Evolutionary conservation across 2,329 filamentous ascomycete species (phyloP).

Genomic region (Monilinia aucupariae): DNA sequence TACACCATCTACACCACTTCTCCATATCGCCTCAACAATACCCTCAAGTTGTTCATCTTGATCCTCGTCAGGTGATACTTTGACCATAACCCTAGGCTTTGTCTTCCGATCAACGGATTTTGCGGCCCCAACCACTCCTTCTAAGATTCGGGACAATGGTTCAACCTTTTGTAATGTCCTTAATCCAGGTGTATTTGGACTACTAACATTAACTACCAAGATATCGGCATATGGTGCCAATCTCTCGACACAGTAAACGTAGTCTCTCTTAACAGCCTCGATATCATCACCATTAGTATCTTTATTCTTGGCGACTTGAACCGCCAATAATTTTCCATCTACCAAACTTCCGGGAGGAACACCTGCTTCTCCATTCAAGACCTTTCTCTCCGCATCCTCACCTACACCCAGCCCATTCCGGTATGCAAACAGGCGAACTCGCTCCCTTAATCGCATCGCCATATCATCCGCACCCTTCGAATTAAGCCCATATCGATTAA

Average conservation of each 20-base stretch:
- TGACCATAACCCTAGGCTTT: slow-evolving; percentile 88
- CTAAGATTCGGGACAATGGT: slow-evolving; percentile 74
- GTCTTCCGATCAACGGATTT: slow-evolving; percentile 60
- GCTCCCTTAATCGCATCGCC: slow-evolving; percentile 69
- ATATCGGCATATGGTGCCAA: slow-evolving; percentile 88
- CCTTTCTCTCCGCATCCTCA: slow-evolving; percentile 59
- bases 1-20: slow-evolving; percentile 84
- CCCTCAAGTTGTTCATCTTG: slow-evolving; percentile 76
- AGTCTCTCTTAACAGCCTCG: slow-evolving; percentile 71
- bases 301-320: slow-evolving; percentile 98
- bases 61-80: slow-evolving; percentile 95
- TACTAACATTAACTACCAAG: slow-evolving; percentile 96
- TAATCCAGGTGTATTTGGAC: slow-evolving; percentile 89
- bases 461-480: slow-evolving; percentile 84
- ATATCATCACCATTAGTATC: slow-evolving; percentile 79
- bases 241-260: slow-evolving; percentile 81
- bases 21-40: slow-evolving; percentile 79
- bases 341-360: slow-evolving; percentile 79
- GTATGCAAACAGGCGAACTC: slow-evolving; percentile 72
- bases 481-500: slow-evolving; percentile 96
- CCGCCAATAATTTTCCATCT: slow-evolving; percentile 72
- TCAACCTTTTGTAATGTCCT: slow-evolving; percentile 79
- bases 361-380: slow-evolving; percentile 69
- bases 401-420: slow-evolving; percentile 59
- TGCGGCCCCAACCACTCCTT: slow-evolving; percentile 76